Evolutionary conservation across 1,284 basidiomycete species (phyloP).

Genomic region (Filobasidium uniguttulatum): DNA sequence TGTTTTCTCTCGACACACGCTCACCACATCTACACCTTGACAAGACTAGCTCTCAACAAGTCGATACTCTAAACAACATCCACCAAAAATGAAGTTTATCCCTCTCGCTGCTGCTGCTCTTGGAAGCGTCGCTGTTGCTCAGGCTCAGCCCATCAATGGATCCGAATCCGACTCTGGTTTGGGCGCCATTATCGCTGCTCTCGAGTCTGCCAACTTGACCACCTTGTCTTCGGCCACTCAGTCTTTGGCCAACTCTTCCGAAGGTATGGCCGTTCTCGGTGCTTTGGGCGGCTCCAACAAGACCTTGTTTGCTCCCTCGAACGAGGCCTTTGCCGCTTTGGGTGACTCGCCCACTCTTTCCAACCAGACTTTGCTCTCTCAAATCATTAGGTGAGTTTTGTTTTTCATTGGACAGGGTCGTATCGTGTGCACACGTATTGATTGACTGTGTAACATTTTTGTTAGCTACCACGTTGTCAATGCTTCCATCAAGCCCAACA

Average conservation of each 20-base stretch:
- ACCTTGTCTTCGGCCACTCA: constrained; percentile 32
- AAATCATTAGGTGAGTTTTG: constrained; percentile 38
- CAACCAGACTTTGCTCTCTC: constrained; percentile 37
- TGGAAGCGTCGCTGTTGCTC: no score
- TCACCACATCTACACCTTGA: no score
- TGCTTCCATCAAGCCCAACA: constrained; percentile 41
- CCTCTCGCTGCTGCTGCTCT: no score
- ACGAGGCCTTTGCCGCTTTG: constrained; percentile 31
- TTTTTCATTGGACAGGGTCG: not conserved
- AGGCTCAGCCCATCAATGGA: no score
- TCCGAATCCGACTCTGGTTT: no score
- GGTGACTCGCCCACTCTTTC: constrained; percentile 29
- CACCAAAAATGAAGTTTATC: no score
- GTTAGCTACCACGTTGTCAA: constrained; percentile 49
- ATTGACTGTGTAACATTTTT: not conserved
- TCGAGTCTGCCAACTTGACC: constrained; percentile 32
- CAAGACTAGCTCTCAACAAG: no score
- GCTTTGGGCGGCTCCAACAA: constrained; percentile 35
- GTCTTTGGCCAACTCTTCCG: constrained; percentile 41
- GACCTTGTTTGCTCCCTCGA: constrained; percentile 34
- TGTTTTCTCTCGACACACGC: no score
- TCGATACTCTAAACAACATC: no score
- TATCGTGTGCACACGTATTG: not conserved
- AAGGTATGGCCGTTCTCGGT: constrained; percentile 40
- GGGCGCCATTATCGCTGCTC: not conserved